Percentiles rank a stretch among this genome's conserved stretches.
Conservation (phyloP, 2,329 filamentous ascomycete species). For the Dryadomyces quercus-mongolicae region DNA sequence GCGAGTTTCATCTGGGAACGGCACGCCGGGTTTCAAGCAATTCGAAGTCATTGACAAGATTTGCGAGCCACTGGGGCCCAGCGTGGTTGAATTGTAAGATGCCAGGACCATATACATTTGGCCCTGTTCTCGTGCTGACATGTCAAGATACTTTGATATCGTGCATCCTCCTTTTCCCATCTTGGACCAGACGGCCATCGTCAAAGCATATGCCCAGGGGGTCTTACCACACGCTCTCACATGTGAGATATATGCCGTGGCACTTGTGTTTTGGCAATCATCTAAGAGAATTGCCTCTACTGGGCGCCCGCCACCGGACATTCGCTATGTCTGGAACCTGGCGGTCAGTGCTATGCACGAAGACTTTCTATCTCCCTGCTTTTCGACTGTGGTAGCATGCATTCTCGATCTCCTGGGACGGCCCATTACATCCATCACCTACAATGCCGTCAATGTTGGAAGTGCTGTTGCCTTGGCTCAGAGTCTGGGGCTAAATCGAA, state of each 20-base stretch:
- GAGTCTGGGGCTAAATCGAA: slow-evolving; percentile 3
- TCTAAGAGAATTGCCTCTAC: neutral
- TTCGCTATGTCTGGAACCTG: slow-evolving; percentile 3
- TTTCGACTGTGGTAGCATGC: slow-evolving; percentile 3
- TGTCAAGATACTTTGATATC: slow-evolving; percentile 1
- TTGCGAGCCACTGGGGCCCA: neutral
- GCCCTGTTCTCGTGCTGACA: neutral
- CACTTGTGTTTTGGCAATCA: neutral
- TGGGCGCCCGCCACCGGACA: neutral
- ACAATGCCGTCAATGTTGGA: slow-evolving; percentile 5
- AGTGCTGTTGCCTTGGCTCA: slow-evolving; percentile 5
- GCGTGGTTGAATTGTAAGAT: slow-evolving; percentile 1
- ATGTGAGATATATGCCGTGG: slow-evolving; percentile 4
- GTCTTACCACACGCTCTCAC: slow-evolving; percentile 1
- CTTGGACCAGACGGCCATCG: neutral
- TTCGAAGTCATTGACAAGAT: slow-evolving; percentile 4
- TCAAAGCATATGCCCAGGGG: slow-evolving; percentile 2
- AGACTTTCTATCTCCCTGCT: slow-evolving; percentile 2
- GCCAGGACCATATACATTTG: neutral
- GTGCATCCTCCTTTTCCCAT: slow-evolving; percentile 5
- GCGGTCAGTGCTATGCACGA: neutral
- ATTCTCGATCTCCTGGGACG: slow-evolving; percentile 3
- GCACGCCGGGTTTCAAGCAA: slow-evolving; percentile 5
- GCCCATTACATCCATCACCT: slow-evolving; percentile 4
- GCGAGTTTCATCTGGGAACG: neutral